phyloP scores from a whole-genome alignment of 306 rosid genomes.

The Datisca glomerata region DNA sequence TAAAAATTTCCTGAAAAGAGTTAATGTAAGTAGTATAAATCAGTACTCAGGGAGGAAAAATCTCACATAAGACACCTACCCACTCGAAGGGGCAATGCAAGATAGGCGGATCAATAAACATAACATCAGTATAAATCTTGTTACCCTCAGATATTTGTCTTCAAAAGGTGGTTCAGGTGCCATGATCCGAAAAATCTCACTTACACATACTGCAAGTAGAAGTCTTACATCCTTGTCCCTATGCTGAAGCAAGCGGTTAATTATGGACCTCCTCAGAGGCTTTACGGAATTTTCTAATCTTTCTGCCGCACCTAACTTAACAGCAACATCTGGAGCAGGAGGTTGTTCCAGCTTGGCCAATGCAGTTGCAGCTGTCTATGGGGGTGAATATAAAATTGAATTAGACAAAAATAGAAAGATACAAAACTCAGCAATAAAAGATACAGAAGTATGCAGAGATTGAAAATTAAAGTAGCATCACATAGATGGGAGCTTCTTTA shows the following conservation, averaged over 20 bases:
- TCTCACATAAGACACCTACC: neutral
- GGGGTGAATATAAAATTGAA: conserved; percentile 1
- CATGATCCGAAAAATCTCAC: conserved; percentile 62
- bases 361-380: conserved; percentile 61
- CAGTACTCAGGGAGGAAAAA: conserved; percentile 4
- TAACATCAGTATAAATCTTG: conserved; percentile 1
- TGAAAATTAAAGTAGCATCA: too few relatives aligned
- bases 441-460: too few relatives aligned
- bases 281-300: conserved; percentile 29
- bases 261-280: conserved; percentile 37
- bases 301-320: conserved; percentile 26
- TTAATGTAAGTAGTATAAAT: conserved; percentile 4
- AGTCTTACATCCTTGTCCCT: conserved; percentile 75
- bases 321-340: conserved; percentile 16
- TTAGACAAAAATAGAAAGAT: too few relatives aligned
- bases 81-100: neutral
- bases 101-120: neutral
- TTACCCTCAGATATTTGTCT: conserved; percentile 62
- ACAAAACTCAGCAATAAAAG: too few relatives aligned
- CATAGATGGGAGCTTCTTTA: too few relatives aligned
- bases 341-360: conserved; percentile 61
- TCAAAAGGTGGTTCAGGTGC: conserved; percentile 83
- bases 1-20: conserved; percentile 55
- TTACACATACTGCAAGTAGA: conserved; percentile 54
- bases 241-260: conserved; percentile 42